Percentiles rank a stretch among this genome's conserved stretches.
Conservation (phyloP, 2,329 filamentous ascomycete genomes). For the Gyromitra esculenta region DNA sequence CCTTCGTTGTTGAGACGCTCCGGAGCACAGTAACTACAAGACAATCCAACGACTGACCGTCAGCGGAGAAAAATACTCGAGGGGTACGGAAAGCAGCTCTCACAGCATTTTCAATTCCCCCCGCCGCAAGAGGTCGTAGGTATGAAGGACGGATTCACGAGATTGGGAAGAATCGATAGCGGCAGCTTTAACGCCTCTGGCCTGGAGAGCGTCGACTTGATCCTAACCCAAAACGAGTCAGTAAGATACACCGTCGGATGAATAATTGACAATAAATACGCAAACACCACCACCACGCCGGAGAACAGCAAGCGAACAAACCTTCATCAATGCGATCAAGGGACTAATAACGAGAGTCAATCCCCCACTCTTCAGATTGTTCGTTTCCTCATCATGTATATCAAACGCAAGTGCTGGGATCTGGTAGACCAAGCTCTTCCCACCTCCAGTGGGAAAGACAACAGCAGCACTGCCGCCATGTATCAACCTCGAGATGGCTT, state of each 20-base stretch:
- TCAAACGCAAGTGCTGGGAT: slow-evolving; percentile 74
- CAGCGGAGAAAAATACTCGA: neutral
- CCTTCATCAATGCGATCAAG: slow-evolving; percentile 86
- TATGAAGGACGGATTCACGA: slow-evolving; percentile 61
- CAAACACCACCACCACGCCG: neutral
- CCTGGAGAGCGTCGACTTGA: slow-evolving; percentile 67
- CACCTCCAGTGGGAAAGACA: slow-evolving; percentile 95
- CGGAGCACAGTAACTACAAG: slow-evolving; percentile 63
- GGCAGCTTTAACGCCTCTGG: slow-evolving; percentile 66
- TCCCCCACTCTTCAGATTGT: slow-evolving; percentile 61
- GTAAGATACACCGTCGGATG: slow-evolving; percentile 58
- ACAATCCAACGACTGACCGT: no score
- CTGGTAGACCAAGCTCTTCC: slow-evolving; percentile 97
- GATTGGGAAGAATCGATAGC: slow-evolving; percentile 68
- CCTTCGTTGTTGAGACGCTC: slow-evolving; percentile 71
- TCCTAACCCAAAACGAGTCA: slow-evolving; percentile 65
- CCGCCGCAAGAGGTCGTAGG: slow-evolving; percentile 63
- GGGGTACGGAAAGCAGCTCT: neutral
- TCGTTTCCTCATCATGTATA: slow-evolving; percentile 61
- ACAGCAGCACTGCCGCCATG: slow-evolving; percentile 69
- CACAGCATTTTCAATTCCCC: slow-evolving; percentile 68
- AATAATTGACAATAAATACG: no score
- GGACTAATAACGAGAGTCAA: slow-evolving; percentile 89
- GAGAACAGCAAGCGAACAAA: neutral
- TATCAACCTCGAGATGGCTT: slow-evolving; percentile 62